Evolutionary conservation across 352 stramenopile genomes (phyloP).

Genomic region (Phytophthora pini): DNA sequence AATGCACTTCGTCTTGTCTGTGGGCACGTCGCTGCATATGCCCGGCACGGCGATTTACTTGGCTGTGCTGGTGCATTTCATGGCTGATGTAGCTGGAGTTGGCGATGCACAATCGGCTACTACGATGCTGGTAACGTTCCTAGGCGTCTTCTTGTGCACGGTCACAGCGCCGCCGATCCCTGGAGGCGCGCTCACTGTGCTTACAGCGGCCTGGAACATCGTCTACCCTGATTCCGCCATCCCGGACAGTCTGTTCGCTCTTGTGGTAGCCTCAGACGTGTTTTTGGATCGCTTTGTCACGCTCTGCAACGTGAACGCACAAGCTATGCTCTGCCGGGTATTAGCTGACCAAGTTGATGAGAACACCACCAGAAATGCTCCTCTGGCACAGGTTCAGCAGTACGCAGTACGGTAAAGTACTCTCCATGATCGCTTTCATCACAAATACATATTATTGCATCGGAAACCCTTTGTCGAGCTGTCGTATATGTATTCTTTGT

Average conservation of each 20-base stretch:
- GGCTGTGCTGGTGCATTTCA: constrained; percentile 73
- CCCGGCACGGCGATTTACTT: constrained; percentile 83
- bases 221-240: constrained; percentile 58
- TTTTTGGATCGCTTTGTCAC: constrained; percentile 79
- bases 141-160: constrained; percentile 67
- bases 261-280: constrained; percentile 72
- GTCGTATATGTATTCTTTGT: constrained; percentile 1
- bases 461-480: neutral
- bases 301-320: constrained; percentile 76
- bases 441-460: constrained; percentile 11
- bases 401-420: constrained; percentile 16
- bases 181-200: constrained; percentile 60
- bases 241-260: constrained; percentile 63
- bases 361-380: constrained; percentile 9
- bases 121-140: constrained; percentile 54
- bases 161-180: constrained; percentile 70
- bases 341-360: constrained; percentile 72
- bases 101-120: constrained; percentile 37
- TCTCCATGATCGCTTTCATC: neutral
- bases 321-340: constrained; percentile 78
- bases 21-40: constrained; percentile 75
- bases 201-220: constrained; percentile 79
- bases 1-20: constrained; percentile 78
- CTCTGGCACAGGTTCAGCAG: constrained; percentile 26
- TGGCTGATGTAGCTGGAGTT: constrained; percentile 65